Percentiles rank a stretch among this genome's conserved stretches.
These are phyloP conservation scores for Arthrobotrys sphaeroides DNA, from an alignment of 2,329 filamentous ascomycete genomes.

Conservation along the genomic window DNA sequence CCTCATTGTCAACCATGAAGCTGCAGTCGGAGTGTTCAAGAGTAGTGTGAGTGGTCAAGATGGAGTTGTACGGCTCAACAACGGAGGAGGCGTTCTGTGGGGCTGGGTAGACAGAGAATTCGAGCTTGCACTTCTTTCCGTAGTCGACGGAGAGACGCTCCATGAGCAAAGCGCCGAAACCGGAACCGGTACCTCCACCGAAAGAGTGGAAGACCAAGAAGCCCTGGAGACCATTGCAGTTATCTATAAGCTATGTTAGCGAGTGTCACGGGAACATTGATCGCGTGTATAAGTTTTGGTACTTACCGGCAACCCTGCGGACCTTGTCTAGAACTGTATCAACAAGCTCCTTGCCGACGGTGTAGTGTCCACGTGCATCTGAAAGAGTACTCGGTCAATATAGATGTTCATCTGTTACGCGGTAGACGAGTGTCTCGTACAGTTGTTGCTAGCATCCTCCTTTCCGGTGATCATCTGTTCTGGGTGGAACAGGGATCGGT, in stretches of 20 bases:
- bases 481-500: slow-evolving; percentile 96
- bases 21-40: slow-evolving; percentile 99
- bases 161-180: slow-evolving; percentile 98
- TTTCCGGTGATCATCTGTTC: slow-evolving; percentile 99
- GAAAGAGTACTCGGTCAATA: slow-evolving; percentile 25
- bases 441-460: slow-evolving; percentile 99
- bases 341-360: slow-evolving; percentile 98
- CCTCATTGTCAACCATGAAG: slow-evolving; percentile 99
- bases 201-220: slow-evolving; percentile 99
- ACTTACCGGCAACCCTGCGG: slow-evolving; percentile 77
- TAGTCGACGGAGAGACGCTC: slow-evolving; percentile 99
- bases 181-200: slow-evolving; percentile 97
- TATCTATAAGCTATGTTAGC: slow-evolving; percentile 67
- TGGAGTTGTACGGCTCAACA: slow-evolving; percentile 99
- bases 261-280: not conserved
- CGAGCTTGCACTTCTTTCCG: slow-evolving; percentile 99
- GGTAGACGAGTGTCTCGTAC: slow-evolving; percentile 45
- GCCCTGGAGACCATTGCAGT: slow-evolving; percentile 96
- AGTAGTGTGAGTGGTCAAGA: slow-evolving; percentile 97
- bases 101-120: slow-evolving; percentile 99
- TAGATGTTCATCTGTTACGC: slow-evolving; percentile 3
- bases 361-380: slow-evolving; percentile 97
- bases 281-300: not conserved
- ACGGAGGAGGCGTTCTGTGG: slow-evolving; percentile 97
- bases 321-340: slow-evolving; percentile 98